phyloP scores from a whole-genome alignment of 2,329 filamentous ascomycete species.

The Rhynchosporium graminicola region DNA sequence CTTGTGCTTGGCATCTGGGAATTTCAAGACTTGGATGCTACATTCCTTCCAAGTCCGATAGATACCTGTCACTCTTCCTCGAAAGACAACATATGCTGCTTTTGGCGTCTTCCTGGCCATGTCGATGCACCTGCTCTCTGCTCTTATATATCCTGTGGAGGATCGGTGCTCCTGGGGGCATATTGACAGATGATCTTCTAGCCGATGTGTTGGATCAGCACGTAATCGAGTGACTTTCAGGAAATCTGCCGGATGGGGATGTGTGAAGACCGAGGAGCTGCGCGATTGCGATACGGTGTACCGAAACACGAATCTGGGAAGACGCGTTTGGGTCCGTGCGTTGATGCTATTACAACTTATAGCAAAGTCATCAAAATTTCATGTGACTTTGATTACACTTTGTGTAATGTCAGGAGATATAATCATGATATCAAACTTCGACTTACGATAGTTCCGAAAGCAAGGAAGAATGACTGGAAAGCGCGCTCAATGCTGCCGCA shows the following conservation, averaged over 20 bases:
- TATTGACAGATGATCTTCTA: background rate
- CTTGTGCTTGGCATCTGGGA: slow-evolving; percentile 7
- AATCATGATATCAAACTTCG: too few species aligned
- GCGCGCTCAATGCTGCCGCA: too few species aligned
- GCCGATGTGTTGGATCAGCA: background rate
- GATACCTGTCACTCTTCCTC: background rate
- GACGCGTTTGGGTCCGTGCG: slow-evolving; percentile 4
- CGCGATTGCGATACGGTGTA: background rate
- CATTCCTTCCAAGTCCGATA: slow-evolving; percentile 8
- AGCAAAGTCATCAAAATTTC: too few species aligned
- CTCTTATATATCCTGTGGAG: background rate
- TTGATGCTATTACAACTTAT: background rate
- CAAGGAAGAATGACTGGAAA: too few species aligned
- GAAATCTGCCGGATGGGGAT: too few species aligned
- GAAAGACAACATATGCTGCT: slow-evolving; percentile 14
- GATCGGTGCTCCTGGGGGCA: background rate
- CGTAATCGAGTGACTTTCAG: too few species aligned
- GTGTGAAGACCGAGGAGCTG: too few species aligned
- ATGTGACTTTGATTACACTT: too few species aligned
- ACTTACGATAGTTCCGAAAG: too few species aligned
- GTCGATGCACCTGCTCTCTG: background rate
- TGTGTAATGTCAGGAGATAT: too few species aligned
- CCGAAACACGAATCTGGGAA: background rate
- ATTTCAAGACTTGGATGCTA: slow-evolving; percentile 26
- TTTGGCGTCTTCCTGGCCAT: slow-evolving; percentile 11